These are phyloP conservation scores for Lachancea quebecensis DNA, from an alignment of 805 yeast genomes.

Conservation along the genomic window DNA sequence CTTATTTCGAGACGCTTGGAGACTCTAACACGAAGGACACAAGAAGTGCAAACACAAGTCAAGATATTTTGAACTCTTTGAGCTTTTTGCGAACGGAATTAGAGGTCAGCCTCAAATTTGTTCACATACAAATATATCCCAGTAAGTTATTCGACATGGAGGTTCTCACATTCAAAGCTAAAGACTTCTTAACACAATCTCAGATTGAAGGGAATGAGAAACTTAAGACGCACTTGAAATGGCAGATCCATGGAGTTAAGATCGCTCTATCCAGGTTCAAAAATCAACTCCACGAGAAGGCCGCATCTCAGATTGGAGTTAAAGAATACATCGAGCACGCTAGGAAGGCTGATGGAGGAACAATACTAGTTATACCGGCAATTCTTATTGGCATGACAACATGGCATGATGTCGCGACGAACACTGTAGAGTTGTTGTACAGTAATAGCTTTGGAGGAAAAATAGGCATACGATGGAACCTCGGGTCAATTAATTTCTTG, in stretches of 20 bases:
- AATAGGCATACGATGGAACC: constrained; percentile 88
- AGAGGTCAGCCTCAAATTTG: constrained; percentile 49
- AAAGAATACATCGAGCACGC: constrained; percentile 52
- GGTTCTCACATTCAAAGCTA: constrained; percentile 58
- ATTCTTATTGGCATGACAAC: constrained; percentile 70
- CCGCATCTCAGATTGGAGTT: constrained; percentile 40
- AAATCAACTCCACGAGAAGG: constrained; percentile 43
- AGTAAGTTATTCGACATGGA: constrained; percentile 72
- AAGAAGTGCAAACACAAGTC: constrained; percentile 19
- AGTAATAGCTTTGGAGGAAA: constrained; percentile 78
- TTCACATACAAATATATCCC: constrained; percentile 69
- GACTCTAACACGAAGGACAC: constrained; percentile 41
- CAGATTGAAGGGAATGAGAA: constrained; percentile 35
- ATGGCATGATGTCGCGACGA: constrained; percentile 47
- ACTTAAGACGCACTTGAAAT: constrained; percentile 47
- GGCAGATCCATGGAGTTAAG: constrained; percentile 54
- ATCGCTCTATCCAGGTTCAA: constrained; percentile 62
- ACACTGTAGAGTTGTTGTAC: constrained; percentile 58
- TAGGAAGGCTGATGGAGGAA: constrained; percentile 63
- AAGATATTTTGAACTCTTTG: constrained; percentile 26
- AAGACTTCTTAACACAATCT: constrained; percentile 45
- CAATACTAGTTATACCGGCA: constrained; percentile 73
- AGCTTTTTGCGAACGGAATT: constrained; percentile 55
- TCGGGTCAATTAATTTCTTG: constrained; percentile 84
- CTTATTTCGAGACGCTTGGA: constrained; percentile 67